Evolutionary conservation across 345 rosid genomes (phyloP), one percentile per base, ranked within the genome.

Genomic region (Syzygium jambos): DNA sequence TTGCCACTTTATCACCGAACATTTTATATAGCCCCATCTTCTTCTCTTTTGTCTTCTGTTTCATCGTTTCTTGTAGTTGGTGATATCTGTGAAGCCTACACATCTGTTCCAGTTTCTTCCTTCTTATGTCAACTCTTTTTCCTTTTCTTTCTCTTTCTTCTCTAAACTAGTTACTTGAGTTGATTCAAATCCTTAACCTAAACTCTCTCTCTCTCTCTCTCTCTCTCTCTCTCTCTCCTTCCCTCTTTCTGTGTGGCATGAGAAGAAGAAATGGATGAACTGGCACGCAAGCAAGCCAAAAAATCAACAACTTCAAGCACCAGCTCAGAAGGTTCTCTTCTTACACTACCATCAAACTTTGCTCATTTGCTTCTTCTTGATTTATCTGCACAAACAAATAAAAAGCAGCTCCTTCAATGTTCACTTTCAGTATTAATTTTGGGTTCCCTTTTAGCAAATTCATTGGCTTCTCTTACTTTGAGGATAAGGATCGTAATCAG

Each of bases 191-290:
- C 77, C 84, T 82, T 41, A 63, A 38, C 80, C 80, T 19, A 38
- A 73, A 38, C 80, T 34, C 80, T 68, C 80, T 19, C 78, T 30
- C 78, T 30, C 78, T 30, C 43, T 25, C 29, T 65, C 77, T 63
- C 41, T 57, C 63, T 57, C 63, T 57, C 63, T 56, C 27, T 23
- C 63, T 57, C 63, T 57, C 61, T 56, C 63, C 41, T 38, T 2
- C 41, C 41, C 46, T 43, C 46, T 43, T 4, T 65, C 23, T 52
- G 1, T 59, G 0, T 27, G 73, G 80, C 23, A 59, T 59, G 80
- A 59, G 49, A 86, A 41, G 52, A 80, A 61, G 43, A 16, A 80
- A 88, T 88, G 87, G 87, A 85, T 78, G 78, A 55, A 34, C 87
- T 55, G 52, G 82, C 49, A 9, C 25, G 25, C 82, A 73, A 73